Base-by-base conservation (phyloP, 192 early-diverging fungal species). In the Irineochytrium annulatum region DNA sequence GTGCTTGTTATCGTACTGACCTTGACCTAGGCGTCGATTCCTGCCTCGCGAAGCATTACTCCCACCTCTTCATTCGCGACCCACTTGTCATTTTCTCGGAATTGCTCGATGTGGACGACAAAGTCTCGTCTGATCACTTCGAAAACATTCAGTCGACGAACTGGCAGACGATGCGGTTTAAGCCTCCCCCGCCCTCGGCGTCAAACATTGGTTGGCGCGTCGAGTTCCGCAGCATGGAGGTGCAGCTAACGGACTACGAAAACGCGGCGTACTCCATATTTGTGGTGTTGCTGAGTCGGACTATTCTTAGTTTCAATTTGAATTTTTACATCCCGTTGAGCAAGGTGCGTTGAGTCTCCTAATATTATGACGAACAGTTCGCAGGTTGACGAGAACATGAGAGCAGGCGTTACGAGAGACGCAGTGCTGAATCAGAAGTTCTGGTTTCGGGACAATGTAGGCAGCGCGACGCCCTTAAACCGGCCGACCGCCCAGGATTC, bases 131-230 rank as follows among this genome's bases (percentile, higher is more conserved):
- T 0, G 96, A 99, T 69, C 96, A 99, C 63, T 99, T 99, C 83
- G 96, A 98, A 63, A 99, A 99, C 72, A 82, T 99, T 34, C 96
- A 99, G 78, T 91, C 89, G n/a, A 99, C 96, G 43, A 99, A 99
- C 74, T 99, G 96, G 96, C 96, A 99, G 77, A 94, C 93, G 16
- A 89, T 96, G 85, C 87, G 96, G 5, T 99, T 99, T 81, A 99
- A 99, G 77, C 92, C 93, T 32, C 96, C 96, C 13, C 89, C 95
- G 31, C 93, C 91, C 13, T 83, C 85, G 53, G 85, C 88, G 30
- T 83, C 84, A 1, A 52, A 72, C 29, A 94, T 99, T 66, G 96
- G 96, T 14, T 99, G 96, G 96, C 82, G 96, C 43, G 93, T 99
- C 29, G 96, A 99, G 74, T 99, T 99, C 77, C 80, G 96, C 32